phyloP scores from a whole-genome alignment of 768 basidiomycete species.

The Auriscalpium orientale region DNA sequence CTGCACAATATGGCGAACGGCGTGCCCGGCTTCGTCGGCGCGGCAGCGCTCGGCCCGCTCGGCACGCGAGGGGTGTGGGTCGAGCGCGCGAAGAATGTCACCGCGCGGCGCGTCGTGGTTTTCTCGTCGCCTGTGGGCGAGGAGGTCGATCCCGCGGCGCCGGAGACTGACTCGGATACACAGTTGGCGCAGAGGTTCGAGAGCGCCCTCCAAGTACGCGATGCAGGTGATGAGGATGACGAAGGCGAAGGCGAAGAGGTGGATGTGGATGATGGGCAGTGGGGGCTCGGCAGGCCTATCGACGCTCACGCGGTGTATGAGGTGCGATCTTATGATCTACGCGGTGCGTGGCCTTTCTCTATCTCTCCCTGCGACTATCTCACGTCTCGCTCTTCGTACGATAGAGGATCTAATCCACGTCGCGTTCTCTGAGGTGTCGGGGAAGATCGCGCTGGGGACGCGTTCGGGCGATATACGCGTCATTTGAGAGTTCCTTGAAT shows the following conservation, averaged over 20 bases:
- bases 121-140: conserved; percentile 21
- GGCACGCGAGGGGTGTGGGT: conserved; percentile 51
- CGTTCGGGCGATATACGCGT: conserved; percentile 19
- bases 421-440: conserved; percentile 25
- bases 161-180: neutral
- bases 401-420: conserved; percentile 26
- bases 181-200: neutral
- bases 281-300: conserved; percentile 4
- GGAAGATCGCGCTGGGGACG: conserved; percentile 22
- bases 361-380: neutral
- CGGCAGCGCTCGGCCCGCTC: conserved; percentile 39
- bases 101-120: conserved; percentile 36
- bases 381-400: neutral
- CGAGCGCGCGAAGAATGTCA: conserved; percentile 38
- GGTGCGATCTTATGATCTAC: conserved; percentile 25
- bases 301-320: conserved; percentile 19
- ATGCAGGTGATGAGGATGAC: conserved; percentile 6
- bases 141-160: neutral
- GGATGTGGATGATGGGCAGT: neutral
- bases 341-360: conserved; percentile 15
- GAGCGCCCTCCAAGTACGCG: neutral
- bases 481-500: conserved; percentile 2
- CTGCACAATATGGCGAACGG: conserved; percentile 34
- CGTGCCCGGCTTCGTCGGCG: conserved; percentile 40
- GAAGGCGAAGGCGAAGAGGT: neutral